phyloP scores from a whole-genome alignment of 2,329 filamentous ascomycete species.

The Ascosphaera pollenicola region DNA sequence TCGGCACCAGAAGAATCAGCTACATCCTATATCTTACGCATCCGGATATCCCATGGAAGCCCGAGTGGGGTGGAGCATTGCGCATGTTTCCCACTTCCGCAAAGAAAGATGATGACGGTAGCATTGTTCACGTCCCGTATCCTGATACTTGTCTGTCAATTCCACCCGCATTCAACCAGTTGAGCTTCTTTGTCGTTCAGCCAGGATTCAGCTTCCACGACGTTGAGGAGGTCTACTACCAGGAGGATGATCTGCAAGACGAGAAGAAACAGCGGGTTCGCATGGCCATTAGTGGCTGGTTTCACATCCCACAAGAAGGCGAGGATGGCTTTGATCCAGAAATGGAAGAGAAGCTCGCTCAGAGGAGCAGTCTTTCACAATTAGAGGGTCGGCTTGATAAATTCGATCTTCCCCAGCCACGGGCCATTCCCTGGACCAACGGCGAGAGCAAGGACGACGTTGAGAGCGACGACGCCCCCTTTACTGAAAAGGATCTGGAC shows the following conservation, averaged over 20 bases:
- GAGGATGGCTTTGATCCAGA: constrained; percentile 82
- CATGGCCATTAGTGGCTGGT: constrained; percentile 99
- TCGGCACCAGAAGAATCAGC: constrained; percentile 85
- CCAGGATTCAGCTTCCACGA: constrained; percentile 99
- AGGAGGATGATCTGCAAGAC: constrained; percentile 32
- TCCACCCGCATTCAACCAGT: constrained; percentile 88
- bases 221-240: constrained; percentile 88
- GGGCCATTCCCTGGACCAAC: constrained; percentile 25
- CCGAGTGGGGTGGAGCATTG: constrained; percentile 80
- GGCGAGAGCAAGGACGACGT: constrained; percentile 19
- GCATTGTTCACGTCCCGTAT: constrained; percentile 55
- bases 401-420: constrained; percentile 57
- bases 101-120: constrained; percentile 43
- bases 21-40: constrained; percentile 95
- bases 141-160: constrained; percentile 64
- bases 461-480: constrained; percentile 30
- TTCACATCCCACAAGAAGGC: constrained; percentile 86
- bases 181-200: constrained; percentile 95
- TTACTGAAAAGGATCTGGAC: constrained; percentile 62
- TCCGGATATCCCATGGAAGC: constrained; percentile 73
- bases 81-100: constrained; percentile 59
- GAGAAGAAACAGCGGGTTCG: constrained; percentile 43
- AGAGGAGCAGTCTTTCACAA: constrained; percentile 80
- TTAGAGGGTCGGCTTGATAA: constrained; percentile 77
- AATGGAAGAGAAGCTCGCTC: constrained; percentile 67